Base-by-base conservation (phyloP, 2,329 filamentous ascomycete genomes). In the Fusarium penzigii region DNA sequence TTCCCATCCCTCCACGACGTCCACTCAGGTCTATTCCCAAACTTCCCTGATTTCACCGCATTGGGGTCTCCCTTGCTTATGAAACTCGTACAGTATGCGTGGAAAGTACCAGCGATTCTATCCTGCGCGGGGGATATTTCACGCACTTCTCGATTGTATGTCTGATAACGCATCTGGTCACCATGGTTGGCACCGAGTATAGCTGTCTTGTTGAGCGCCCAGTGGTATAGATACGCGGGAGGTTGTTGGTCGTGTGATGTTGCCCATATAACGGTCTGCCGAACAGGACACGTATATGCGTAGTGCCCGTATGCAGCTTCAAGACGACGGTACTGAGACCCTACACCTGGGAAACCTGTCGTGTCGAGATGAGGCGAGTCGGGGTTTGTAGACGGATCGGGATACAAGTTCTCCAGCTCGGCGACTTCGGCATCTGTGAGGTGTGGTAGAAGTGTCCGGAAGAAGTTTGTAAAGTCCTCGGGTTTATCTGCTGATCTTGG, bases 141-240 rank as follows among this genome's bases (percentile, higher is more conserved):
- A 0, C 69, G 65, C 0, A 75, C 73, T 5, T 63, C 67, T 2
- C 61, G 64, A 48, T 72, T 73, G 36, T 72, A 77, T 0, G 75
- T 76, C 50, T 79, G 57, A 29, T 64, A 64, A 0, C 59, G 48
- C 51, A 64, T 64, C 34, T 64, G 58, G 25, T 64, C 61, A 10
- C 61, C 61, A 29, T 64, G 62, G 11, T 64, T 62, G 3, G 62
- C 62, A 2, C 62, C 62, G 9, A 57, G 54, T 1, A 64, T 51
- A 5, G 44, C 53, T 0, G 58, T 61, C 11, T 67, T 66, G 56
- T 66, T 67, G 2, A 70, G 40, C 1, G 62, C 66, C 65, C 66
- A 68, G 54, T 68, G 64, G 29, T 69, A 69, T 1, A 69, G 43
- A 14, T 63, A 70, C 0, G 62, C 66, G 0, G 66, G 65, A 1